phyloP scores from a whole-genome alignment of 441 rosid genomes.

The Manihot esculenta region DNA sequence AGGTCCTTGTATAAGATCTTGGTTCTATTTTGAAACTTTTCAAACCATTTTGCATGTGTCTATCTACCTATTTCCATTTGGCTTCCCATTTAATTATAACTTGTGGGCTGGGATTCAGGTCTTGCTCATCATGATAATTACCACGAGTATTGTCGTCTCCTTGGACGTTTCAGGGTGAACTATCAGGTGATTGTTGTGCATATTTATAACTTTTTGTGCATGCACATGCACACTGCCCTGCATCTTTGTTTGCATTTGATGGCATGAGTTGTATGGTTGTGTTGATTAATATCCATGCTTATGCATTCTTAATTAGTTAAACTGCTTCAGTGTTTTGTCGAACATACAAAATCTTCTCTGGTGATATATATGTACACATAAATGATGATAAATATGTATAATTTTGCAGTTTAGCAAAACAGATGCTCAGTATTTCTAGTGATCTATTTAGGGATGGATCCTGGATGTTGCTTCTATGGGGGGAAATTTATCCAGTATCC shows the following conservation, averaged over 20 bases:
- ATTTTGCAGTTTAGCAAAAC: not conserved
- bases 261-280: not conserved
- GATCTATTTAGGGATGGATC: no score
- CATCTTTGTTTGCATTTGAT: not conserved
- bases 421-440: not conserved
- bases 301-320: not conserved
- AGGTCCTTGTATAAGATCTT: not conserved
- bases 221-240: not conserved
- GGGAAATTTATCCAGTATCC: no score
- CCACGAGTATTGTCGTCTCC: slow-evolving; percentile 98
- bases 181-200: slow-evolving; percentile 69
- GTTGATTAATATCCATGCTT: not conserved
- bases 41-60: not conserved
- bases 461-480: no score
- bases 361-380: not conserved
- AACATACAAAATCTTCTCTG: not conserved
- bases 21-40: not conserved
- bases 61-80: not conserved
- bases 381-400: not conserved
- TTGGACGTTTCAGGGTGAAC: slow-evolving; percentile 93
- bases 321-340: not conserved
- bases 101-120: slow-evolving; percentile 51
- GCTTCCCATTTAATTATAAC: slow-evolving; percentile 20
- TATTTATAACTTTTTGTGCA: not conserved
- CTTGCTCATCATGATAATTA: slow-evolving; percentile 99